Base-by-base conservation (phyloP, 1,139 yeast species). In the Nakaseomyces nivariensis region DNA sequence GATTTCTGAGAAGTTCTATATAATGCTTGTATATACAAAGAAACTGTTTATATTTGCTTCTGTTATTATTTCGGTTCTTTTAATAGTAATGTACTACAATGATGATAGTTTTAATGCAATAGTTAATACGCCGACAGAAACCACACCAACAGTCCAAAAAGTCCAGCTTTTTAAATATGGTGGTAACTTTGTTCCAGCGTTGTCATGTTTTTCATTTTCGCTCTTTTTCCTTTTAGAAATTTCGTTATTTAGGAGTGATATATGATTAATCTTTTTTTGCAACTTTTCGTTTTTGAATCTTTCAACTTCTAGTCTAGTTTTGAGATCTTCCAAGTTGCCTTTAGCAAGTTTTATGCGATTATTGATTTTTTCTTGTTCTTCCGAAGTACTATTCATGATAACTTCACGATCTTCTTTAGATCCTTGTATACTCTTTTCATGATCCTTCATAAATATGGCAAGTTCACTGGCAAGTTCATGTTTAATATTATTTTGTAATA, bases 301-400 rank as follows among this genome's bases (percentile, higher is more conserved):
- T 32, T 64, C 61, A 3, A 58, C 63, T 40, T 62, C 61, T 10
- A 62, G 43, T 38, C 61, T 55, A 4, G 60, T 56, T 29, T 59
- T 59, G 17, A 59, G 50, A 32, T 60, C 63, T 32, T 62, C 66
- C 3, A 60, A 41, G 43, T 61, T 62, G 26, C 52, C 54, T 43
- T 57, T 57, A 37, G 60, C 54, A 31, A 50, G 51, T 29, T 58
- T 56, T 8, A 61, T 44, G 22, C 60, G 58, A 5, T 54, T 52
- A 17, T 56, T 49, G 41, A 59, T 57, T 24, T 51, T 49, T n/a
- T 48, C 47, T 32, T 55, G 56, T 25, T 53, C 49, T 5, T 47
- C 42, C n/a, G 56, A 52, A 26, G 49, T 49, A 11, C 52, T 44
- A n/a, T 51, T 51, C 27, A 55, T 52, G 17, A 58, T 26, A 9